A percentile compares a stretch with the other conserved stretches of the same genome.
Evolutionary conservation across 2,329 filamentous ascomycete genomes (phyloP).

Genomic region (Nemania serpens): DNA sequence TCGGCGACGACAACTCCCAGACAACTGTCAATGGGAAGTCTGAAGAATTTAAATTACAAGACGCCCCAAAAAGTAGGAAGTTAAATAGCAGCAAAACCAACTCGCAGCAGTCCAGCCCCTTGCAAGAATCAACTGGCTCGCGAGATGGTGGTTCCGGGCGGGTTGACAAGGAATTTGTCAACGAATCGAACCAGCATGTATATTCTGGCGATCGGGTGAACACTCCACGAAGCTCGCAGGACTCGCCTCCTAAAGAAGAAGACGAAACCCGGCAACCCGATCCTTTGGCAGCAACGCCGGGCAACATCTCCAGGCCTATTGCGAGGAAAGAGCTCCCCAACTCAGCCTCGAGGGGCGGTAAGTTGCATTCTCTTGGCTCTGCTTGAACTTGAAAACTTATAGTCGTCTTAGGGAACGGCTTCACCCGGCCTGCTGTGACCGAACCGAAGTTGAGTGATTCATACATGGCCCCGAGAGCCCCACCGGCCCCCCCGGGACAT

Average conservation of each 20-base stretch:
- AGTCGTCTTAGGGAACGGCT: conserved; percentile 44
- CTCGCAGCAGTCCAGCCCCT: conserved; percentile 48
- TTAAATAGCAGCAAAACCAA: conserved; percentile 49
- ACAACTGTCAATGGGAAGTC: conserved; percentile 46
- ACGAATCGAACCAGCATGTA: conserved; percentile 44
- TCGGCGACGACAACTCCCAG: conserved; percentile 47
- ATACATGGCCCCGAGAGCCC: conserved; percentile 63
- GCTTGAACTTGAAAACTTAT: conserved; percentile 25
- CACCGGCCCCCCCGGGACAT: conserved; percentile 57
- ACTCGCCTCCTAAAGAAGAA: conserved; percentile 62
- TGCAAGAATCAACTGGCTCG: conserved; percentile 45
- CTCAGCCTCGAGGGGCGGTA: conserved; percentile 50
- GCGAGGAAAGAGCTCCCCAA: conserved; percentile 67
- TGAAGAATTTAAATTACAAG: conserved; percentile 78
- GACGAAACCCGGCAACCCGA: conserved; percentile 53
- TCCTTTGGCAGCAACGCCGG: conserved; percentile 48
- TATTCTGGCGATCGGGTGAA: conserved; percentile 44
- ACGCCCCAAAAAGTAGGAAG: conserved; percentile 72
- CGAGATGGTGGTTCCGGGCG: conserved; percentile 46
- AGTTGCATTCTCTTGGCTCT: conserved; percentile 32
- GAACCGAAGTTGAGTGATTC: conserved; percentile 55
- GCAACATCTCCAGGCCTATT: conserved; percentile 54
- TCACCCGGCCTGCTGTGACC: conserved; percentile 36
- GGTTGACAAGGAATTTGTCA: conserved; percentile 44
- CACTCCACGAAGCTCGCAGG: conserved; percentile 61